A percentile compares a stretch with the other conserved stretches of the same genome.
Evolutionary conservation across 2,329 filamentous ascomycete genomes (phyloP).

Genomic region (Colletotrichum cuscutae): DNA sequence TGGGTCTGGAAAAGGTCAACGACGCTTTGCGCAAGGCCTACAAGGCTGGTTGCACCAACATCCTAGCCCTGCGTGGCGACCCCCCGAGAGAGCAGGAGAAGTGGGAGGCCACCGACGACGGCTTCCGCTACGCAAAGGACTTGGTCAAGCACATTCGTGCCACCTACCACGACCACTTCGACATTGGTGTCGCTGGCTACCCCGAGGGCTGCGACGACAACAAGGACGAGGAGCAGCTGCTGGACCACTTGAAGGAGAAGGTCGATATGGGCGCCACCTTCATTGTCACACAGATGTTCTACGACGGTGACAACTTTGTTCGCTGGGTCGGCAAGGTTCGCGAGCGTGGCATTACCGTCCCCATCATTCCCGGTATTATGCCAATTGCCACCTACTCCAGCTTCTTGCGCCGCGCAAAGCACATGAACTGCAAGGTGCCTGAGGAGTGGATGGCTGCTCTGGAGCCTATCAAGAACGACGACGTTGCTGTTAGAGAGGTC

Average conservation of each 20-base stretch:
- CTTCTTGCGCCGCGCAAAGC: constrained; percentile 88
- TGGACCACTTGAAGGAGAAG: constrained; percentile 94
- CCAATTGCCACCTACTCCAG: constrained; percentile 92
- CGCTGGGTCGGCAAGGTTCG: constrained; percentile 90
- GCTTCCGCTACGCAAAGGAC: constrained; percentile 93
- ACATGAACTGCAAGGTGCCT: constrained; percentile 89
- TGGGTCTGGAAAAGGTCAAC: constrained; percentile 93
- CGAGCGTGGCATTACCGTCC: constrained; percentile 83
- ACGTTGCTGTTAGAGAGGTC: constrained; percentile 89
- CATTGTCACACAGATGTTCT: constrained; percentile 99
- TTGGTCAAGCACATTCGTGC: constrained; percentile 85
- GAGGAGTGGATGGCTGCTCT: constrained; percentile 82
- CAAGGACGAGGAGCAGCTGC: constrained; percentile 82
- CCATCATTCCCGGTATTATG: constrained; percentile 90
- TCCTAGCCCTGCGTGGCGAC: constrained; percentile 91
- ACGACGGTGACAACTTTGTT: constrained; percentile 95
- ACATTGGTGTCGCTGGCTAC: constrained; percentile 97
- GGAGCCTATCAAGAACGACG: constrained; percentile 96
- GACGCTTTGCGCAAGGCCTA: constrained; percentile 88
- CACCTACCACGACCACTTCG: constrained; percentile 80
- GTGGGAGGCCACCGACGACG: constrained; percentile 88
- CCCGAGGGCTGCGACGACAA: constrained; percentile 96
- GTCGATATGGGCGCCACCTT: constrained; percentile 93
- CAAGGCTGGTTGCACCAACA: constrained; percentile 96
- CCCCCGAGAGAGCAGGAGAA: constrained; percentile 93